Evolutionary conservation across 352 stramenopile species (phyloP).

Genomic region (Phytophthora colocasiae): DNA sequence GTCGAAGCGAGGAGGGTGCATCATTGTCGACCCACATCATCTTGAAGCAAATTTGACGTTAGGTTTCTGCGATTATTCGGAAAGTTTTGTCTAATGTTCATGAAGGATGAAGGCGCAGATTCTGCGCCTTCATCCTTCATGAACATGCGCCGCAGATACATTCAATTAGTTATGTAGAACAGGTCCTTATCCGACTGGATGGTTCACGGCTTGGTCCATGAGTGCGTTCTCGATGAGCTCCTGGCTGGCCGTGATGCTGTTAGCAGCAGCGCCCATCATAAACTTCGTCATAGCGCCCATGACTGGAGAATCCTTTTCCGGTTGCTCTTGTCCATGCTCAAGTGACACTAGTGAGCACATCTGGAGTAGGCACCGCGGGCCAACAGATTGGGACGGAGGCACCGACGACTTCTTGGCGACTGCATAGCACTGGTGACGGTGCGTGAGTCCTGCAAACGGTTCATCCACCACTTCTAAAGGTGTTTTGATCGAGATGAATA

Average conservation of each 20-base stretch:
- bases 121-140: too few relatives aligned
- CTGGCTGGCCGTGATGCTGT: constrained; percentile 42
- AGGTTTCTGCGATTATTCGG: too few relatives aligned
- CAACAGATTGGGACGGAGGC: constrained; percentile 27
- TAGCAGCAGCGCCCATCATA: constrained; percentile 43
- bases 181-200: constrained; percentile 15
- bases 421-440: constrained; percentile 44
- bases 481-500: constrained; percentile 44
- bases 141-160: not conserved
- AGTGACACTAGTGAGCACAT: constrained; percentile 49
- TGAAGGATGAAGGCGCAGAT: too few relatives aligned
- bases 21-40: constrained; percentile 32
- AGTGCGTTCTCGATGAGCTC: constrained; percentile 49
- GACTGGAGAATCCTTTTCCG: constrained; percentile 37
- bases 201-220: constrained; percentile 36
- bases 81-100: too few relatives aligned
- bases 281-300: constrained; percentile 50
- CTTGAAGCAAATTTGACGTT: constrained; percentile 17
- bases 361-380: constrained; percentile 53
- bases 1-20: constrained; percentile 15
- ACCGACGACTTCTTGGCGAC: constrained; percentile 37
- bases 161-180: not conserved
- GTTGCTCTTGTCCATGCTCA: constrained; percentile 34
- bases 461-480: constrained; percentile 41
- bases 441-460: constrained; percentile 36